Base-by-base conservation (phyloP, 2,329 filamentous ascomycete species). In the Tolypocladium nubicola region DNA sequence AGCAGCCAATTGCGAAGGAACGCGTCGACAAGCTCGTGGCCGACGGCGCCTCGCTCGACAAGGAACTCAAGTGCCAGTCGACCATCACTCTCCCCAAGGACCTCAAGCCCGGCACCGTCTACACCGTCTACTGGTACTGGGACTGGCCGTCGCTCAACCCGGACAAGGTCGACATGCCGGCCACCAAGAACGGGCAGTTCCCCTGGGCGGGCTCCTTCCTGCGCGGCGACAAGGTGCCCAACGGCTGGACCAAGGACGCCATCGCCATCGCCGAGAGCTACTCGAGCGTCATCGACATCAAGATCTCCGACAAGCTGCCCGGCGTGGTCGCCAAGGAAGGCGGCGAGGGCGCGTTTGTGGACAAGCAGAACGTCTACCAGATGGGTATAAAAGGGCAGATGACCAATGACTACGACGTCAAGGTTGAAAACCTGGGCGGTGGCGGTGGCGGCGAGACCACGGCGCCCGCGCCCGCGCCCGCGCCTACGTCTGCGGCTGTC, bases 41-140 rank as follows among this genome's bases (percentile, higher is more conserved):
- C 61, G 69, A 76, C 3, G 79, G 83, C 58, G 71, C 77, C 54
- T 69, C 79, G 37, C 78, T 79, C 70, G 82, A 80, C 33, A 72
- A 73, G 52, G 82, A 87, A 64, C 76, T 92, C 54, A 86, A 80
- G 75, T 97, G 94, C 73, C 92, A 97, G 71, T 86, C 86, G 40
- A 86, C 94, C 67, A 76, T 97, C 53, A 79, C 85, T 66, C 76
- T 99, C 16, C 94, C 94, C 0, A 67, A 76, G 6, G 81, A 88
- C 63, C 75, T 84, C 52, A 71, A 79, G n/a, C 70, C 77, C 11
- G 84, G 84, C 50, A 81, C 85, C 37, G 79, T 80, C 35, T 89
- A 92, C 70, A 93, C 90, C 3, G 74, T 96, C 55, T 96, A 96
- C 77, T 97, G 93, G 93, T 87, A 97, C 52, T 97, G 94, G 94